A percentile compares a stretch with the other conserved stretches of the same genome.
Conservation (phyloP, 2,329 filamentous ascomycete species). For the Trichophyton schoenleinii region DNA sequence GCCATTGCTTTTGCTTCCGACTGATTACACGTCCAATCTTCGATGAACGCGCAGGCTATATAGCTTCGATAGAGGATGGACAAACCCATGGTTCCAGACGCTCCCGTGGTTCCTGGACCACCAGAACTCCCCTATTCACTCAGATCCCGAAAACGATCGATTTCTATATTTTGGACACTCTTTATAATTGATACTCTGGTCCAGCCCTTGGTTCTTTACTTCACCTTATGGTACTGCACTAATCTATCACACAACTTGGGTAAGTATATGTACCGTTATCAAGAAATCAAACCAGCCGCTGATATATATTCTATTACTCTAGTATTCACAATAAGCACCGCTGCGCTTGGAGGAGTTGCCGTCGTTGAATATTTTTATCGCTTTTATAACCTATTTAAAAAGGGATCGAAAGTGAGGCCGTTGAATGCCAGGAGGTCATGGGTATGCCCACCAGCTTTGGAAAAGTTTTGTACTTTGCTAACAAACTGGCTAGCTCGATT, state of each 20-base stretch:
- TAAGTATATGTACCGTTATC: slow-evolving; percentile 12
- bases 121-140: slow-evolving; percentile 47
- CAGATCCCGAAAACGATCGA: slow-evolving; percentile 41
- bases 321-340: slow-evolving; percentile 34
- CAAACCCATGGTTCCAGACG: slow-evolving; percentile 17
- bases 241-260: slow-evolving; percentile 33
- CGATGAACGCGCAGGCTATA: neutral
- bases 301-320: slow-evolving; percentile 1
- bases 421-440: slow-evolving; percentile 33
- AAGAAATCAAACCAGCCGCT: neutral
- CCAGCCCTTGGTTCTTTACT: slow-evolving; percentile 49
- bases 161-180: slow-evolving; percentile 47
- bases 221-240: slow-evolving; percentile 47
- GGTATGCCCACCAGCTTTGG: slow-evolving; percentile 18
- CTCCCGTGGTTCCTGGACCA: slow-evolving; percentile 18
- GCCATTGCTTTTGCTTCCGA: neutral
- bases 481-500: slow-evolving; percentile 26
- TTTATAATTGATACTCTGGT: slow-evolving; percentile 47
- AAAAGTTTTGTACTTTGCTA: neutral
- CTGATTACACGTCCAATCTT: neutral
- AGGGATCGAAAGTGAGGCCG: slow-evolving; percentile 26
- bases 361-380: slow-evolving; percentile 34
- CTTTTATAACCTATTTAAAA: slow-evolving; percentile 28
- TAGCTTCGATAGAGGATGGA: slow-evolving; percentile 19
- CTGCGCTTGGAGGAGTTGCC: slow-evolving; percentile 29